Conservation (phyloP, 2,329 filamentous ascomycete species). For the Colletotrichum gloeosporioides region DNA sequence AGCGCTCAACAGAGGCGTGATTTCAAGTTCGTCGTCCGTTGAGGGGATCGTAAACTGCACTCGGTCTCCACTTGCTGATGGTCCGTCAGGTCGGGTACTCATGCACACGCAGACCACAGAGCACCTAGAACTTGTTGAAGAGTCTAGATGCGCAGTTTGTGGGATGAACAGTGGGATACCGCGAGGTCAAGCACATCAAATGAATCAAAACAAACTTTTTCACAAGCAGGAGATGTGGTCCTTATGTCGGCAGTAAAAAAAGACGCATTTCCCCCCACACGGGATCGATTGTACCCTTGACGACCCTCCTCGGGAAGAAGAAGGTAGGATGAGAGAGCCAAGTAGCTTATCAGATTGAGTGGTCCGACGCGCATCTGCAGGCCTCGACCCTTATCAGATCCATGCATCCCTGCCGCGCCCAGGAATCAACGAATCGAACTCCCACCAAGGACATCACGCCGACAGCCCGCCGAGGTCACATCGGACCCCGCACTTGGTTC, state of each 20-base stretch:
- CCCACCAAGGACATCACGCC: background rate
- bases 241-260: constrained; percentile 12
- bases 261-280: background rate
- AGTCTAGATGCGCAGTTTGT: background rate
- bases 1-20: background rate
- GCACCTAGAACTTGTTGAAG: background rate
- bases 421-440: background rate
- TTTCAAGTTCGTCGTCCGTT: background rate
- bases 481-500: constrained; percentile 7
- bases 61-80: background rate
- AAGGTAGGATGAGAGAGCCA: background rate
- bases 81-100: background rate
- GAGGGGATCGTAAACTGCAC: background rate
- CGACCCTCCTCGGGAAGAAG: background rate
- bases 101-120: background rate
- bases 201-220: background rate
- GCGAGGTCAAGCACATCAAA: background rate
- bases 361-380: background rate
- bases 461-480: constrained; percentile 3
- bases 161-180: background rate
- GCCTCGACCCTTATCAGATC: constrained; percentile 13
- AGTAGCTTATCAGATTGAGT: constrained; percentile 17
- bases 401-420: constrained; percentile 1
- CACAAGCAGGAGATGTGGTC: background rate
- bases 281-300: background rate